These are phyloP conservation scores for Pichia kudriavzevii DNA, from an alignment of 1,139 yeast genomes.

Conservation along the genomic window DNA sequence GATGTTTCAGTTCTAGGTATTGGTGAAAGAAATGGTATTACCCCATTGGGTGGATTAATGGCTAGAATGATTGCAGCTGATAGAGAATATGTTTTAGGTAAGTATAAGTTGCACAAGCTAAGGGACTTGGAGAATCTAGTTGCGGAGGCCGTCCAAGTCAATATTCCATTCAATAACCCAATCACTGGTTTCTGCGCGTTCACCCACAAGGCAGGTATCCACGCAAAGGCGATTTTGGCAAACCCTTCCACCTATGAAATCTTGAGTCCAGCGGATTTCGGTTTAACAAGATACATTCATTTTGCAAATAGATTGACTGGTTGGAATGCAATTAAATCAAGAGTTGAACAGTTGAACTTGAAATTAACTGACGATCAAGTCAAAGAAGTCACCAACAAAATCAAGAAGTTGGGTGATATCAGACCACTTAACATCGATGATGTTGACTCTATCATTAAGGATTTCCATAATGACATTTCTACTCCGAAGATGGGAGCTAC, in stretches of 20 bases:
- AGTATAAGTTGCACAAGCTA: constrained; percentile 91
- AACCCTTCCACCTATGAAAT: constrained; percentile 98
- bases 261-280: constrained; percentile 89
- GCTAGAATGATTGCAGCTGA: constrained; percentile 99
- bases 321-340: constrained; percentile 97
- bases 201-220: constrained; percentile 99
- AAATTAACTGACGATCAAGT: constrained; percentile 85
- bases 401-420: constrained; percentile 90
- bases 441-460: constrained; percentile 94
- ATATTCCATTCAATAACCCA: constrained; percentile 96
- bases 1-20: constrained; percentile 96
- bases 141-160: constrained; percentile 95
- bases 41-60: constrained; percentile 96
- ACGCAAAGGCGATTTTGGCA: constrained; percentile 96
- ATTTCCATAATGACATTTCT: constrained; percentile 58
- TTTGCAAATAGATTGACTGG: constrained; percentile 97
- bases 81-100: constrained; percentile 90
- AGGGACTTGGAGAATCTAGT: constrained; percentile 94
- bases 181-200: constrained; percentile 99
- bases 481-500: constrained; percentile 25
- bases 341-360: constrained; percentile 95
- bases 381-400: constrained; percentile 90
- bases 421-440: constrained; percentile 93
- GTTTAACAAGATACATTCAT: constrained; percentile 91
- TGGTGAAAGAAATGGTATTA: constrained; percentile 98